Conservation (phyloP, 768 basidiomycete species). For the Tephrocybe sp. region DNA sequence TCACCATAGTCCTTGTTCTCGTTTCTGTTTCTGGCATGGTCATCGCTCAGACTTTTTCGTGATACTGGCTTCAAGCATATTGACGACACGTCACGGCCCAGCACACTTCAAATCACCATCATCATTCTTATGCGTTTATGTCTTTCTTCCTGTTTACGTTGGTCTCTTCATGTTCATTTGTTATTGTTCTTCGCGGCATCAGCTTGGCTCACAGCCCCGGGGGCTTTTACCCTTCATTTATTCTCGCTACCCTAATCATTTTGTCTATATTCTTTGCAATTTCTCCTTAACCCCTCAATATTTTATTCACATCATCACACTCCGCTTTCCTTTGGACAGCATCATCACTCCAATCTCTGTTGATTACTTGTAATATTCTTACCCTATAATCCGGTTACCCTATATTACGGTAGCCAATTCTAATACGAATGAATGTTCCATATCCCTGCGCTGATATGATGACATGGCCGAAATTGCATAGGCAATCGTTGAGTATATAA, state of each 20-base stretch:
- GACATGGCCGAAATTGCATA: no score
- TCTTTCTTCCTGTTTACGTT: slow-evolving; percentile 7
- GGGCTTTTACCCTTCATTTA: slow-evolving; percentile 18
- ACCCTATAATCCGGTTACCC: slow-evolving; percentile 24
- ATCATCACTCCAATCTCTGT: slow-evolving; percentile 17
- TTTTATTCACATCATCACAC: slow-evolving; percentile 18
- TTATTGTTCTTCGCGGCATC: slow-evolving; percentile 17
- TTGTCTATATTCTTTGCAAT: slow-evolving; percentile 23
- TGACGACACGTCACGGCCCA: slow-evolving; percentile 11
- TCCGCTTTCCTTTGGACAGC: slow-evolving; percentile 6
- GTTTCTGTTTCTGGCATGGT: slow-evolving; percentile 19
- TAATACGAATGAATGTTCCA: slow-evolving; percentile 13
- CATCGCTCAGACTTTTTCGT: slow-evolving; percentile 18
- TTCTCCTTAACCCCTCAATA: slow-evolving; percentile 19
- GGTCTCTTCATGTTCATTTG: slow-evolving; percentile 10
- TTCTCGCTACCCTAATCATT: slow-evolving; percentile 19
- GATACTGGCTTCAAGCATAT: slow-evolving; percentile 24
- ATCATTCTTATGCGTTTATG: slow-evolving; percentile 20
- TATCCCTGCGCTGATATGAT: slow-evolving; percentile 15
- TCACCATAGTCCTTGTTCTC: slow-evolving; percentile 25
- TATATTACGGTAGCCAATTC: slow-evolving; percentile 13
- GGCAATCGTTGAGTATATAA: not conserved
- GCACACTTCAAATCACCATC: slow-evolving; percentile 7
- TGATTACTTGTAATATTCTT: slow-evolving; percentile 29
- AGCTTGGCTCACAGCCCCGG: slow-evolving; percentile 24